Evolutionary conservation across 1,139 yeast genomes (phyloP), one percentile per base, ranked within the genome.

Genomic region (Hansenula anomala): DNA sequence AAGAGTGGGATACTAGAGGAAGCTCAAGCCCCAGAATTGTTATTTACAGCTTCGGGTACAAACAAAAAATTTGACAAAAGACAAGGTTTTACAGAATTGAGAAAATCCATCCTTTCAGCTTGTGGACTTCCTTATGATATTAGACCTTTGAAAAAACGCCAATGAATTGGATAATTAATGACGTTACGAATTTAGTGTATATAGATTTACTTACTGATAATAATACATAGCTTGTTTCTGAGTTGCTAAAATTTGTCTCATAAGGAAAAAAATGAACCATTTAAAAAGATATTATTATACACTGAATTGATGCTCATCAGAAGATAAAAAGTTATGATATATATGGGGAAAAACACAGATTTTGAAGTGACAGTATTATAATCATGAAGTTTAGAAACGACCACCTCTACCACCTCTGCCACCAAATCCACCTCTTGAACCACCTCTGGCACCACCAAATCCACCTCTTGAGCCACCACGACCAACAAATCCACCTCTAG

Each of bases 371-470:
- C n/a, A n/a, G n/a, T n/a, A n/a, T n/a, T n/a, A n/a, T n/a, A n/a
- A n/a, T n/a, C n/a, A n/a, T 16, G 14, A 9, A 8, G 14, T 16
- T 45, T 44, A 41, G 75, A 52, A 54, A 38, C 68, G 64, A n/a
- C n/a, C n/a, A 39, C 71, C 71, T 40, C 63, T 49, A 28, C 69
- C 67, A 36, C 64, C 42, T 36, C 52, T 48, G 37, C 52, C 49
- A 49, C n/a, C n/a, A n/a, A n/a, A n/a, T 11, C 68, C 66, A 41
- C 71, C 71, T 43, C 68, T 51, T 30, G 62, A 48, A 27, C 71
- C 71, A 32, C 67, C 66, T 36, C 64, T 42, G n/a, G n/a, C n/a
- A 37, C 54, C 49, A 30, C 76, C 36, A 90, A 95, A 64, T 40
- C 78, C 75, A 40, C 78, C 78, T 54, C 73, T 67, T 48, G 44